Evolutionary conservation across 176 grass and related monocot genomes (phyloP).

Genomic region (Dactylis glomerata): DNA sequence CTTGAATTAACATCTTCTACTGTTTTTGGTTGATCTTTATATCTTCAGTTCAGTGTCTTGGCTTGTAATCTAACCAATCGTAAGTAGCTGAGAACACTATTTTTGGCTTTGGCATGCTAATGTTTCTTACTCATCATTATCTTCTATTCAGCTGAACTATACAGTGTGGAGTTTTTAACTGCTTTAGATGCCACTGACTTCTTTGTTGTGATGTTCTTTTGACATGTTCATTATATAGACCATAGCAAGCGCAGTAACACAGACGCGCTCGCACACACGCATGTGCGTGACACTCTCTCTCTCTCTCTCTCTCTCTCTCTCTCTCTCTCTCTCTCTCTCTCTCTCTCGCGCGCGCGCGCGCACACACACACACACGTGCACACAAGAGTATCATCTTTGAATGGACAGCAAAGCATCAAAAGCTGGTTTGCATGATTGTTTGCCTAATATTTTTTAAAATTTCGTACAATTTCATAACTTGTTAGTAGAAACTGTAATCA

Average conservation of each 20-base stretch:
- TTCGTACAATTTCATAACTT: not conserved
- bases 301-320: too few relatives aligned
- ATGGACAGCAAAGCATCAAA: not conserved
- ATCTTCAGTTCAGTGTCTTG: not conserved
- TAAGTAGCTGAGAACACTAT: not conserved
- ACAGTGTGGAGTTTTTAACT: not conserved
- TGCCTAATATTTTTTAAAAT: not conserved
- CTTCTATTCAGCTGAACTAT: not conserved
- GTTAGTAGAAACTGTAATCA: not conserved
- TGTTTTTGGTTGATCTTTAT: not conserved
- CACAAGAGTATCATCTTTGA: not conserved
- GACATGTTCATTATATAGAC: not conserved
- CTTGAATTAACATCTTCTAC: not conserved
- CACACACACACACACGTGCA: too few relatives aligned
- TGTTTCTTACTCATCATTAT: not conserved
- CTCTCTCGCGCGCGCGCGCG: too few relatives aligned
- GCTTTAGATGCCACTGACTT: not conserved
- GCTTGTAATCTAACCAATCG: not conserved
- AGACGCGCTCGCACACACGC: too few relatives aligned
- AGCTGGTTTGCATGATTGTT: not conserved
- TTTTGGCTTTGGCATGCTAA: not conserved
- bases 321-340: too few relatives aligned
- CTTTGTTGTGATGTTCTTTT: not conserved
- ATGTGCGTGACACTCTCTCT: too few relatives aligned
- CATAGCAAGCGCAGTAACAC: too few relatives aligned